Evolutionary conservation across 2,329 filamentous ascomycete species (phyloP).

Genomic region (Periconia sp.): DNA sequence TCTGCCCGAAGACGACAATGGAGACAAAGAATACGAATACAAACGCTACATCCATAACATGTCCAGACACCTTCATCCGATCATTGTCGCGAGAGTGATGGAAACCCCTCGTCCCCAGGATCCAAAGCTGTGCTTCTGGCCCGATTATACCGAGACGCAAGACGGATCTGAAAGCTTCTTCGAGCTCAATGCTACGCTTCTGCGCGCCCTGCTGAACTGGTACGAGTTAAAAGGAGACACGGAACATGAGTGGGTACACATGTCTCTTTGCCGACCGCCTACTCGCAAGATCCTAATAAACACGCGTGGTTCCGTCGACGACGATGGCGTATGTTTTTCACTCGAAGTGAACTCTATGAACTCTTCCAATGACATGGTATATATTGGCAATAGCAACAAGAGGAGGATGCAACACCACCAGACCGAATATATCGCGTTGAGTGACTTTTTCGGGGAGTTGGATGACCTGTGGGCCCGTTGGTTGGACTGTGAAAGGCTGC

Average conservation of each 20-base stretch:
- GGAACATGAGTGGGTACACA: background rate
- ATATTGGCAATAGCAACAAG: background rate
- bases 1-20: background rate
- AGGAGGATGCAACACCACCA: no score
- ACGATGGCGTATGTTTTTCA: background rate
- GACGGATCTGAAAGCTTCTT: background rate
- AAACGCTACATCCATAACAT: background rate
- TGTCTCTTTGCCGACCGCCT: background rate
- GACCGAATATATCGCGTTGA: background rate
- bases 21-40: background rate
- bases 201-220: background rate
- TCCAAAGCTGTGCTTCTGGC: background rate
- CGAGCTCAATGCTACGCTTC: background rate
- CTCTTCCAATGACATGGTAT: background rate
- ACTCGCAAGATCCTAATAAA: background rate
- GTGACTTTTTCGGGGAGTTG: background rate
- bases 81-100: background rate
- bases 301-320: background rate
- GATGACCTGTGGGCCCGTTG: background rate
- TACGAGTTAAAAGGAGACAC: background rate
- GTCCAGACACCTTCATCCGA: background rate
- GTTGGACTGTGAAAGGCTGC: background rate
- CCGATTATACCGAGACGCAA: background rate
- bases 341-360: background rate
- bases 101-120: background rate